These are phyloP conservation scores for Barnettozyma siamensis DNA, from an alignment of 805 yeast genomes.

Conservation along the genomic window DNA sequence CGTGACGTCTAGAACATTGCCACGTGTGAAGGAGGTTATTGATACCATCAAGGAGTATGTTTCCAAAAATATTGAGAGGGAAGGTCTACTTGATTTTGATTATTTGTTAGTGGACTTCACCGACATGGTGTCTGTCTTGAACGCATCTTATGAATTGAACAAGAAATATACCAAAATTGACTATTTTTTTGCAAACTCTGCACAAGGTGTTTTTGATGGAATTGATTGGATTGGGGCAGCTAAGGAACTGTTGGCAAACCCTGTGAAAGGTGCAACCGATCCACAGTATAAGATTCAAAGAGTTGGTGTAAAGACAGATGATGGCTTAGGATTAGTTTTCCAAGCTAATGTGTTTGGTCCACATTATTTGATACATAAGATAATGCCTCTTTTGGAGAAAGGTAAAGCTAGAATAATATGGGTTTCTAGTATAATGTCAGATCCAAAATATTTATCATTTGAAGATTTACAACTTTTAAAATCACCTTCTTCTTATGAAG, in stretches of 20 bases:
- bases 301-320: slow-evolving; percentile 68
- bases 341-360: slow-evolving; percentile 98
- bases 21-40: slow-evolving; percentile 76
- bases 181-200: slow-evolving; percentile 81
- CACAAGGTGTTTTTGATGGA: slow-evolving; percentile 82
- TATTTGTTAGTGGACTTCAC: slow-evolving; percentile 86
- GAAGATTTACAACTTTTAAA: slow-evolving; percentile 68
- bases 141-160: slow-evolving; percentile 65
- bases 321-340: slow-evolving; percentile 81
- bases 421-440: slow-evolving; percentile 82
- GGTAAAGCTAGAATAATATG: slow-evolving; percentile 69
- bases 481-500: slow-evolving; percentile 74
- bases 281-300: slow-evolving; percentile 84
- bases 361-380: slow-evolving; percentile 68
- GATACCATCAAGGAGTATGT: slow-evolving; percentile 45
- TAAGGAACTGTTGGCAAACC: slow-evolving; percentile 57
- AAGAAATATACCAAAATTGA: slow-evolving; percentile 64
- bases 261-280: slow-evolving; percentile 78
- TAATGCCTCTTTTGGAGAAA: slow-evolving; percentile 46
- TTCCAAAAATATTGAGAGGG: slow-evolving; percentile 32
- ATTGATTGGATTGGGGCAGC: slow-evolving; percentile 81
- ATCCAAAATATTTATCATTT: slow-evolving; percentile 64
- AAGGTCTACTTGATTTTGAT: slow-evolving; percentile 72
- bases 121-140: slow-evolving; percentile 77
- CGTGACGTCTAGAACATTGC: slow-evolving; percentile 84